phyloP scores from a whole-genome alignment of 108 stramenopile genomes.

The Skeletonema grethae region DNA sequence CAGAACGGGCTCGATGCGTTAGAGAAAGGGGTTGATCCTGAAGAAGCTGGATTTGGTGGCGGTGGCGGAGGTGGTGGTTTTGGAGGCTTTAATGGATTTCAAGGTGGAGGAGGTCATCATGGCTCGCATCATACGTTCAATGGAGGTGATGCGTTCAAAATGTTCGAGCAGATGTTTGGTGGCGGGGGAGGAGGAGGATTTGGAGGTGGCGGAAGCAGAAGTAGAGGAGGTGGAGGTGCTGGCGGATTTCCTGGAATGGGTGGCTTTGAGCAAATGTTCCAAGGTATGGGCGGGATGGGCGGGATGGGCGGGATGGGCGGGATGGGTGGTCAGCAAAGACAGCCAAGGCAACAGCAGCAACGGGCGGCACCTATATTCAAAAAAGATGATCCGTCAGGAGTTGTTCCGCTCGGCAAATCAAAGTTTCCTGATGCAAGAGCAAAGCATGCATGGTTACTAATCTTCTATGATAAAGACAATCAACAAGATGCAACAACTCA shows the following conservation, averaged over 20 bases:
- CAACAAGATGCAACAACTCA: slow-evolving; percentile 24
- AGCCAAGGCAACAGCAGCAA: slow-evolving; percentile 14
- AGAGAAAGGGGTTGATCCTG: slow-evolving; percentile 74
- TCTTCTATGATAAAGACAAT: slow-evolving; percentile 64
- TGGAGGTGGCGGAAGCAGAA: slow-evolving; percentile 25
- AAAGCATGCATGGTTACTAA: slow-evolving; percentile 75
- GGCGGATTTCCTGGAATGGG: slow-evolving; percentile 24
- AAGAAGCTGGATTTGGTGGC: slow-evolving; percentile 62
- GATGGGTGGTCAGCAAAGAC: slow-evolving; percentile 19
- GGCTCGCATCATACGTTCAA: slow-evolving; percentile 11
- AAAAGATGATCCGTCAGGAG: slow-evolving; percentile 55
- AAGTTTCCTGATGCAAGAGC: slow-evolving; percentile 70
- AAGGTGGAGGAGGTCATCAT: slow-evolving; percentile 27
- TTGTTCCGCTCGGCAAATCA: slow-evolving; percentile 66
- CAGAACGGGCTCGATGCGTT: slow-evolving; percentile 75
- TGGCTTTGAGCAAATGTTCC: slow-evolving; percentile 17
- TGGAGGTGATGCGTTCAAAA: slow-evolving; percentile 51
- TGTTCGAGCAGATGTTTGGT: slow-evolving; percentile 77
- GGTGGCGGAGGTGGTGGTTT: slow-evolving; percentile 41
- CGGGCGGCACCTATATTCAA: slow-evolving; percentile 56
- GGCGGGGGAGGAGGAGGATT: slow-evolving; percentile 48
- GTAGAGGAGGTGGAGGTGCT: slow-evolving; percentile 8
- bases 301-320: slow-evolving; percentile 31
- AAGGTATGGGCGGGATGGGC: slow-evolving; percentile 18
- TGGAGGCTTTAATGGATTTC: slow-evolving; percentile 23